These are phyloP conservation scores for Nicotiana attenuata DNA, from an alignment of 257 asterid genomes.

Conservation along the genomic window DNA sequence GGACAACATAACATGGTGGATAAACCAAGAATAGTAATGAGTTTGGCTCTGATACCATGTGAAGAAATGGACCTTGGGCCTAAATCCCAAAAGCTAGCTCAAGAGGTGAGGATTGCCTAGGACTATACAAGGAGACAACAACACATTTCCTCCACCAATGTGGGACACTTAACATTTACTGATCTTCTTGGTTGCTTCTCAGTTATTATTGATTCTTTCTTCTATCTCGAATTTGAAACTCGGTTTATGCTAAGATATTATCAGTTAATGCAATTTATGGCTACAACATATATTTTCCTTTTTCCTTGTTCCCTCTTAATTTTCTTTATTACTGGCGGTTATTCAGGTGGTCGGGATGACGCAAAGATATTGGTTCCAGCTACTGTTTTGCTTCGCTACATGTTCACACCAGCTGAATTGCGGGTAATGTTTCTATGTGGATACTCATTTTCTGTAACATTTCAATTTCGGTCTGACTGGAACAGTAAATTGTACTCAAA, in stretches of 20 bases:
- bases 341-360: constrained; percentile 91
- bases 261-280: not conserved
- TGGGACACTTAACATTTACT: not conserved
- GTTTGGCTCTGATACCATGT: not conserved
- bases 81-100: not conserved
- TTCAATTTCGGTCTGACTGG: not conserved
- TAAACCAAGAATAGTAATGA: not conserved
- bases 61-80: not conserved
- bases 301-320: constrained; percentile 6
- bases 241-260: not conserved
- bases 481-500: not conserved
- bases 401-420: constrained; percentile 88
- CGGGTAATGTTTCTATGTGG: constrained; percentile 45
- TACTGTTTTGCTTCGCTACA: constrained; percentile 71
- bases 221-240: not conserved
- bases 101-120: not conserved
- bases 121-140: not conserved
- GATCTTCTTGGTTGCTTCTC: not conserved
- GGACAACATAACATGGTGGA: not conserved
- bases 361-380: constrained; percentile 73
- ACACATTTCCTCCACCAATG: not conserved
- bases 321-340: constrained; percentile 14
- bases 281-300: not conserved
- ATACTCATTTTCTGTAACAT: not conserved
- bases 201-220: not conserved